A percentile compares a stretch with the other conserved stretches of the same genome.
Conservation (phyloP, 192 early-diverging fungal genomes). For the Radiomyces spectabilis region DNA sequence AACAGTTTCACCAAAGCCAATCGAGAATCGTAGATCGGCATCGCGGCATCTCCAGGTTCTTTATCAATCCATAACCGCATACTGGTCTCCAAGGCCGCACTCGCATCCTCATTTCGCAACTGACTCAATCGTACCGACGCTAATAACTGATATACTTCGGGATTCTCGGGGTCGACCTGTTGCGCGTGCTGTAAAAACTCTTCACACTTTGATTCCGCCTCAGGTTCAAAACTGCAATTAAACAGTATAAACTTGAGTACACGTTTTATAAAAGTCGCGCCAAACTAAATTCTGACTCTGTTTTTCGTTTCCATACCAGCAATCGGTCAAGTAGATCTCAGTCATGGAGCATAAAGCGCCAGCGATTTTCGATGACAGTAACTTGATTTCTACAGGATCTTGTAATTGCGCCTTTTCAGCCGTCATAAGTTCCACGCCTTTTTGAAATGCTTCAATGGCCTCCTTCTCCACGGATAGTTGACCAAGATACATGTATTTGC, state of each 20-base stretch:
- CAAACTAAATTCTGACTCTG: not conserved
- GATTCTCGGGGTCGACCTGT: conserved; percentile 59
- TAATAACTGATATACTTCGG: conserved; percentile 81
- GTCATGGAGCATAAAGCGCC: conserved; percentile 89
- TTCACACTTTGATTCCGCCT: conserved; percentile 85
- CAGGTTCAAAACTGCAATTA: conserved; percentile 65
- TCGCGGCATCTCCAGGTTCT: conserved; percentile 41
- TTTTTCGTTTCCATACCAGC: conserved; percentile 57
- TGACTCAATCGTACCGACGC: conserved; percentile 89
- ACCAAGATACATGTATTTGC: conserved; percentile 86
- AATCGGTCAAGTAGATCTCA: conserved; percentile 97
- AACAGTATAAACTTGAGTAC: not conserved
- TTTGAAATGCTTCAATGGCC: conserved; percentile 60
- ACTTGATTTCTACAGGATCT: conserved; percentile 29
- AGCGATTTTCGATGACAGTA: conserved; percentile 61
- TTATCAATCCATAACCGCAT: conserved; percentile 67
- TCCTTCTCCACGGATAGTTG: conserved; percentile 63
- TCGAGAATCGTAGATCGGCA: conserved; percentile 81
- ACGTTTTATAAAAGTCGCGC: not conserved
- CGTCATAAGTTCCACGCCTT: conserved; percentile 63
- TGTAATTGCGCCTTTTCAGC: conserved; percentile 36
- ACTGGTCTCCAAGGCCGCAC: conserved; percentile 50
- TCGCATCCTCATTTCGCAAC: conserved; percentile 73
- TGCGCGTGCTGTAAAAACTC: conserved; percentile 60
- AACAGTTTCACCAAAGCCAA: conserved; percentile 77